Percentiles rank a stretch among this genome's conserved stretches.
phyloP scores from a whole-genome alignment of 2,329 filamentous ascomycete genomes.

The Aureobasidium subglaciale region DNA sequence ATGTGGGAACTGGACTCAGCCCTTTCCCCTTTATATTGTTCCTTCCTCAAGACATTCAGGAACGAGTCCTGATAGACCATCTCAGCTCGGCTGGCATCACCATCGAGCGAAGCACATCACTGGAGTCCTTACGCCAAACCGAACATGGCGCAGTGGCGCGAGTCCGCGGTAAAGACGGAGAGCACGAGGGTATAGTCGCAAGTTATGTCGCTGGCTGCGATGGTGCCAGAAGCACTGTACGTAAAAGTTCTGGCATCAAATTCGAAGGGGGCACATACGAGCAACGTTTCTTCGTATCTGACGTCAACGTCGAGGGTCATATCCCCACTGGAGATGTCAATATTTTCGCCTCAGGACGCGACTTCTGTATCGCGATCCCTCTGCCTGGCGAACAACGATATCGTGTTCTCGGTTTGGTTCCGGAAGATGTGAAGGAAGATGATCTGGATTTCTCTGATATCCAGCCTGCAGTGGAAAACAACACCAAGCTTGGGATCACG shows the following conservation, averaged over 20 bases:
- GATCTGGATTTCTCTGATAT: not conserved
- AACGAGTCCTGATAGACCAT: too few relatives aligned
- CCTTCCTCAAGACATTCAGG: too few relatives aligned
- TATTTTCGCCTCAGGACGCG: not conserved
- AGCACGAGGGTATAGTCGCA: not conserved
- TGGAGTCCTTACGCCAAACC: too few relatives aligned
- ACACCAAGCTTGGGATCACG: slow-evolving; percentile 4
- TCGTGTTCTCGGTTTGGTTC: not conserved
- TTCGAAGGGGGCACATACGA: slow-evolving; percentile 48
- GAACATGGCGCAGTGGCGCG: too few relatives aligned
- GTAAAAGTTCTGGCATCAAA: slow-evolving; percentile 44
- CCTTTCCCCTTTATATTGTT: too few relatives aligned
- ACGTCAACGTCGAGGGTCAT: slow-evolving; percentile 23
- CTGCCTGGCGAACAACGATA: not conserved
- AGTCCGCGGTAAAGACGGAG: too few relatives aligned
- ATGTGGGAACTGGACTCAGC: too few relatives aligned
- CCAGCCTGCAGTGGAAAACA: not conserved
- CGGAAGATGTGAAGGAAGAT: slow-evolving; percentile 3
- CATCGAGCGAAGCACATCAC: too few relatives aligned
- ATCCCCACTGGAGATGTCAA: not conserved
- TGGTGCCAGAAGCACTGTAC: slow-evolving; percentile 47
- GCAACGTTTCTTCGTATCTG: slow-evolving; percentile 45
- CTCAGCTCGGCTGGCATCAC: too few relatives aligned
- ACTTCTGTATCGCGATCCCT: slow-evolving; percentile 4
- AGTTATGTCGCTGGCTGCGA: slow-evolving; percentile 34